These are phyloP conservation scores for Quercus alba DNA, from an alignment of 306 rosid species.

Conservation along the genomic window DNA sequence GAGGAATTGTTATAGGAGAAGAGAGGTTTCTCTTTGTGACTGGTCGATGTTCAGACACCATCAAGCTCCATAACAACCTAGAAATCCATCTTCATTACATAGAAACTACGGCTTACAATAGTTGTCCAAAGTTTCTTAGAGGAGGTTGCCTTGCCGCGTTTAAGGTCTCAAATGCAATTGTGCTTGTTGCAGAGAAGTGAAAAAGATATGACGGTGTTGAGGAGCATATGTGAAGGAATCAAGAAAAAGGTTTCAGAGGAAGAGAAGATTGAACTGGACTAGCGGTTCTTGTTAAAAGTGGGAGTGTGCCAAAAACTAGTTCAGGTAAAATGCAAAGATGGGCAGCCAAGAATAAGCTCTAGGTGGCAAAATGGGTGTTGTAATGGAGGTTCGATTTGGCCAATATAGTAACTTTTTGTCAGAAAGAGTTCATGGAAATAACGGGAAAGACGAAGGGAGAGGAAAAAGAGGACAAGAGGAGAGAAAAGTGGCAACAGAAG, in stretches of 20 bases:
- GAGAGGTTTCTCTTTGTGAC: constrained; percentile 57
- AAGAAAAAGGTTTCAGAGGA: constrained; percentile 34
- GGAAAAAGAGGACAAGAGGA: background rate
- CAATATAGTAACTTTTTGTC: background rate
- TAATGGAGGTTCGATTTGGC: constrained; percentile 55
- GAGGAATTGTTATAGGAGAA: constrained; percentile 61
- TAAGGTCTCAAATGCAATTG: constrained; percentile 20
- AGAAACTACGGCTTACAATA: constrained; percentile 51
- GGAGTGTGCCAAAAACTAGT: constrained; percentile 67
- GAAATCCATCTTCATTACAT: constrained; percentile 64
- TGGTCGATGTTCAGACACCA: constrained; percentile 56
- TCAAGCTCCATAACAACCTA: constrained; percentile 34
- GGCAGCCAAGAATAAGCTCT: constrained; percentile 52
- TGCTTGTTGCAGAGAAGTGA: constrained; percentile 41
- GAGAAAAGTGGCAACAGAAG: background rate
- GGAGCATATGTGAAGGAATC: constrained; percentile 42
- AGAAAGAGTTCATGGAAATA: background rate
- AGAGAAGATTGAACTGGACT: constrained; percentile 46
- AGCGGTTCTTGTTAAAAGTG: constrained; percentile 60
- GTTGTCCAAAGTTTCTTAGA: constrained; percentile 42
- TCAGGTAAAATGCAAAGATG: constrained; percentile 71
- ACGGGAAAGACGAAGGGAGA: too few species aligned
- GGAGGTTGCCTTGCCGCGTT: constrained; percentile 68
- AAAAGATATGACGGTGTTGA: constrained; percentile 23
- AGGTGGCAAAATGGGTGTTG: constrained; percentile 42